Percentiles rank a stretch among this genome's conserved stretches.
phyloP scores from a whole-genome alignment of 1,284 basidiomycete genomes.

The Abortiporus biennis region DNA sequence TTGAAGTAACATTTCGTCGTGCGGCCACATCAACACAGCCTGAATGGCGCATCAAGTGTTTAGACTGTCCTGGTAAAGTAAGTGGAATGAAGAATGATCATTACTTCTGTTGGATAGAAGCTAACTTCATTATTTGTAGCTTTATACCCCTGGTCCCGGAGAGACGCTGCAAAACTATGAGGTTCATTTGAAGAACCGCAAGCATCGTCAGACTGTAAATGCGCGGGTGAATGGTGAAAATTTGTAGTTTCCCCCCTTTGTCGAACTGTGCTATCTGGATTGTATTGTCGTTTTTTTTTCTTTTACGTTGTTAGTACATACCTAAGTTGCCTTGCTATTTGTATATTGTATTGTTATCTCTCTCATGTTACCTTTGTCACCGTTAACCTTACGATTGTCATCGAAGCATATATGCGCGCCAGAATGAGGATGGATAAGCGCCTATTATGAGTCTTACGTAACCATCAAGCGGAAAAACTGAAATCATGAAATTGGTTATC shows the following conservation, averaged over 20 bases:
- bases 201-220: slow-evolving; percentile 59
- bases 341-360: slow-evolving; percentile 4
- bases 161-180: slow-evolving; percentile 89
- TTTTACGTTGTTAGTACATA: too few relatives aligned
- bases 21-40: slow-evolving; percentile 42
- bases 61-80: slow-evolving; percentile 93
- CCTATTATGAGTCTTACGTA: too few relatives aligned
- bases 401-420: background rate
- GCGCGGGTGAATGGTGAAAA: slow-evolving; percentile 21
- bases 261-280: slow-evolving; percentile 2
- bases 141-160: slow-evolving; percentile 92
- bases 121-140: slow-evolving; percentile 32
- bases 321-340: slow-evolving; percentile 5
- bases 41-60: slow-evolving; percentile 92
- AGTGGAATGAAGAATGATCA: too few relatives aligned
- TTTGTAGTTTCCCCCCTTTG: background rate
- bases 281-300: slow-evolving; percentile 2
- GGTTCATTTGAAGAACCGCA: slow-evolving; percentile 81
- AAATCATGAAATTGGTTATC: too few relatives aligned
- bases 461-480: too few relatives aligned
- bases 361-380: background rate
- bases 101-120: background rate
- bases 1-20: slow-evolving; percentile 70
- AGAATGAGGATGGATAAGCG: too few relatives aligned
- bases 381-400: background rate